A percentile compares a stretch with the other conserved stretches of the same genome.
Evolutionary conservation across 768 basidiomycete genomes (phyloP).

Genomic region (Fomitopsis serialis): DNA sequence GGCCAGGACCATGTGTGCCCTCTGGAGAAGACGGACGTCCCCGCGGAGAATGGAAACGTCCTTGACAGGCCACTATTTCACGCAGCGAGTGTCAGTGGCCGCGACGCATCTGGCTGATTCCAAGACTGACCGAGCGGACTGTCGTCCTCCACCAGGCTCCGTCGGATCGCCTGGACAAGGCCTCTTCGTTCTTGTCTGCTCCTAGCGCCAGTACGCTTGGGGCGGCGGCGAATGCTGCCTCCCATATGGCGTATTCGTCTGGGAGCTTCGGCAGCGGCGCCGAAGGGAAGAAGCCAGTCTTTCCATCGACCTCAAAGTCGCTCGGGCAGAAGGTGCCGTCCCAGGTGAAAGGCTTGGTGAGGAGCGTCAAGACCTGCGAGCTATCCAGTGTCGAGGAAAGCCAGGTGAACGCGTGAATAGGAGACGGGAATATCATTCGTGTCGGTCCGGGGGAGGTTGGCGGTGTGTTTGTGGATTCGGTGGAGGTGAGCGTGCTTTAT

Average conservation of each 20-base stretch:
- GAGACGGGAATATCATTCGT: conserved; percentile 17
- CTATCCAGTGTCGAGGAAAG: conserved; percentile 7
- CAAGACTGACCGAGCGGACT: conserved; percentile 54
- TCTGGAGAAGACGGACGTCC: conserved; percentile 62
- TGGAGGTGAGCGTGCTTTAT: too few species aligned
- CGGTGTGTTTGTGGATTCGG: not conserved
- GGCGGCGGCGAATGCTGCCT: conserved; percentile 54
- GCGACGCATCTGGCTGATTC: not conserved
- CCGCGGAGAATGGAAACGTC: conserved; percentile 44
- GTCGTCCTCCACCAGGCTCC: conserved; percentile 67
- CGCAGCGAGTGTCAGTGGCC: conserved; percentile 7
- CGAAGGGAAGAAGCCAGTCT: conserved; percentile 83
- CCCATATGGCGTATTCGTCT: conserved; percentile 61
- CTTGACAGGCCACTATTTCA: conserved; percentile 65
- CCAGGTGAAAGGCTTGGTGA: not conserved
- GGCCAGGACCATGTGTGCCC: conserved; percentile 85
- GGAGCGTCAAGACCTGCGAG: not conserved
- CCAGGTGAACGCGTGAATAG: conserved; percentile 16
- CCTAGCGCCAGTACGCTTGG: conserved; percentile 49
- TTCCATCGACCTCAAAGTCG: conserved; percentile 49
- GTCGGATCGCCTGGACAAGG: conserved; percentile 40
- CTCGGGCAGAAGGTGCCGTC: conserved; percentile 1
- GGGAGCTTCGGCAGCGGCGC: conserved; percentile 54
- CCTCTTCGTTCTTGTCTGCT: conserved; percentile 46
- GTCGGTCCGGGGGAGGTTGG: not conserved